Base-by-base conservation (phyloP, 305 asterid species). In the Rubia peregrina region DNA sequence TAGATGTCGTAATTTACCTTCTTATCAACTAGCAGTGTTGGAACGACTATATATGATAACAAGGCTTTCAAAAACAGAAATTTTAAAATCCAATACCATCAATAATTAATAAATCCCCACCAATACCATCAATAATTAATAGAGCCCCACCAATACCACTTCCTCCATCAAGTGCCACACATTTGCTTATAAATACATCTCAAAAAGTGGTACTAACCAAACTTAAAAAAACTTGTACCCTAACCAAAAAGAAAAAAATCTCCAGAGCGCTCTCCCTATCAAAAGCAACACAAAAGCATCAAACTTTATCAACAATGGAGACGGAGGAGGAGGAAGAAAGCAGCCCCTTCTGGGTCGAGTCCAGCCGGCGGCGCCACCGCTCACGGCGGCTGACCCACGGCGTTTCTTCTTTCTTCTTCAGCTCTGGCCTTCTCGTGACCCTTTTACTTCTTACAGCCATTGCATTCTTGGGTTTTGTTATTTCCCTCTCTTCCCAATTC, bases 291-390 rank as follows among this genome's bases (percentile, higher is more conserved):
- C 19, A 12, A 56, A 62, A 62, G 26, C 64, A 17, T 38, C 43
- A 51, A 16, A 51, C 57, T 51, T 51, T 51, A 51, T 42, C 43
- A 62, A 7, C 69, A 69, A 88, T 86, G 92, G 89, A 83, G 36
- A 48, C 13, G 53, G 92, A 81, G 68, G 84, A 84, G 36, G 94
- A 81, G 66, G 88, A 83, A 11, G 83, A 80, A 26, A 44, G 46
- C 71, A 81, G 90, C 3, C 97, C 96, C 61, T 91, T 91, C 72
- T 91, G 97, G 97, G 71, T 83, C 17, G 87, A 85, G 63, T 77
- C 76, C 81, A 73, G 70, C 83, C 63, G 77, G 83, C 69, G 81
- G 74, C 82, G 62, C 81, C 88, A 86, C 81, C 95, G 83, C 0
- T 70, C 48, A 0, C 90, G 86, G 22, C 87, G 91, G 61, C 71